These are phyloP conservation scores for Tylopilus felleus DNA, from an alignment of 768 basidiomycete species.

Conservation along the genomic window DNA sequence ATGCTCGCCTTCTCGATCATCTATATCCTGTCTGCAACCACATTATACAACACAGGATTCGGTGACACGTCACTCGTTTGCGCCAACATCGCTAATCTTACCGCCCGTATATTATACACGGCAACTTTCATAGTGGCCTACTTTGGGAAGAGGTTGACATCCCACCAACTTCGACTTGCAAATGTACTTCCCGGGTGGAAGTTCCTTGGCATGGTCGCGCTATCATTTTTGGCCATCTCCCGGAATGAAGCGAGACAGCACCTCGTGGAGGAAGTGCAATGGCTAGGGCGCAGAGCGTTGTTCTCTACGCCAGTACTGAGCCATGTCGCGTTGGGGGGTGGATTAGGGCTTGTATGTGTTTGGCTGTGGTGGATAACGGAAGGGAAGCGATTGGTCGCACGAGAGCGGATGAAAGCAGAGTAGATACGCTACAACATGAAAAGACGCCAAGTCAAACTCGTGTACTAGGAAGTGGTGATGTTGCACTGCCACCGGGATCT, in stretches of 20 bases:
- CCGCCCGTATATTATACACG: conserved; percentile 60
- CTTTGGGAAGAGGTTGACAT: conserved; percentile 34
- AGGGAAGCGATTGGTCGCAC: conserved; percentile 22
- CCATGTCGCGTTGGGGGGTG: conserved; percentile 27
- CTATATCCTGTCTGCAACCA: conserved; percentile 57
- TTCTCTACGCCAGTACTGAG: conserved; percentile 19
- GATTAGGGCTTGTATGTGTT: conserved; percentile 25
- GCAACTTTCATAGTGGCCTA: conserved; percentile 46
- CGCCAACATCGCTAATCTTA: conserved; percentile 69
- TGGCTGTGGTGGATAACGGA: conserved; percentile 31
- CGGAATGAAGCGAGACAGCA: conserved; percentile 16
- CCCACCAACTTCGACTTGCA: conserved; percentile 11
- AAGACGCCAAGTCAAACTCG: too few relatives aligned
- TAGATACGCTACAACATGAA: conserved; percentile 1
- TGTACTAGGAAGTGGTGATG: not conserved
- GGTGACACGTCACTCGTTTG: conserved; percentile 74
- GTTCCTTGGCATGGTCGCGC: conserved; percentile 19
- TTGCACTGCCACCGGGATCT: conserved; percentile 17
- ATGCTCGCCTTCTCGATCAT: conserved; percentile 73
- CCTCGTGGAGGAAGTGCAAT: conserved; percentile 11
- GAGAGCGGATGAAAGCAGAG: conserved; percentile 20
- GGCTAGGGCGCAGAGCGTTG: conserved; percentile 18
- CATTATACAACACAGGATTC: conserved; percentile 43
- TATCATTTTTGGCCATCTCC: conserved; percentile 26
- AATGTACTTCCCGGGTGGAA: conserved; percentile 26